These are phyloP conservation scores for Fusarium vanettenii DNA, from an alignment of 2,329 filamentous ascomycete species.

Conservation along the genomic window DNA sequence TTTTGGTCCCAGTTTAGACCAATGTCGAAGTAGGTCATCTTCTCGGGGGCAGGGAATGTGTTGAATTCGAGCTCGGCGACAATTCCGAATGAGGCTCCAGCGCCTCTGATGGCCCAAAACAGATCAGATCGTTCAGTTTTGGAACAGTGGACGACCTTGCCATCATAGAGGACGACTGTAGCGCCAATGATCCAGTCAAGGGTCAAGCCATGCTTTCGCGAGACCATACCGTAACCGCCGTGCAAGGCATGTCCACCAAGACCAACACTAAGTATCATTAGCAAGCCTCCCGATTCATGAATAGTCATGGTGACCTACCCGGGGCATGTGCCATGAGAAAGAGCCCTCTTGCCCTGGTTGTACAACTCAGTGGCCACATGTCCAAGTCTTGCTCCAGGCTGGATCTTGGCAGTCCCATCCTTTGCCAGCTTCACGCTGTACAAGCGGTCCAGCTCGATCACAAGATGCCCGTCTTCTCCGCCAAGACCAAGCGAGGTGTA, in stretches of 20 bases:
- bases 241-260: conserved; percentile 46
- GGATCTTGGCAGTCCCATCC: conserved; percentile 38
- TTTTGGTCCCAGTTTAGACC: conserved; percentile 36
- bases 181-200: conserved; percentile 46
- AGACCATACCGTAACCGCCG: conserved; percentile 48
- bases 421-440: conserved; percentile 45
- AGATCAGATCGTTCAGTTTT: conserved; percentile 39
- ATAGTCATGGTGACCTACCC: conserved; percentile 41
- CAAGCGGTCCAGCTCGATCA: conserved; percentile 56
- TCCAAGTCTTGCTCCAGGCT: conserved; percentile 63
- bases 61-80: conserved; percentile 46
- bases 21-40: conserved; percentile 40
- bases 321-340: conserved; percentile 65
- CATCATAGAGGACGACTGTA: conserved; percentile 44
- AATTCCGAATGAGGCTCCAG: conserved; percentile 47
- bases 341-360: conserved; percentile 54
- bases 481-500: conserved; percentile 63
- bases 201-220: conserved; percentile 45
- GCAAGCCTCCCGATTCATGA: neutral
- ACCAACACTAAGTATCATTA: conserved; percentile 40
- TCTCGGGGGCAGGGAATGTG: conserved; percentile 36
- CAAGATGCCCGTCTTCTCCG: conserved; percentile 54
- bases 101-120: conserved; percentile 47
- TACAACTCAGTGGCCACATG: conserved; percentile 57
- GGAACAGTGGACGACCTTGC: conserved; percentile 43